Percentiles rank a stretch among this genome's conserved stretches.
Evolutionary conservation across 2,329 filamentous ascomycete species (phyloP).

Genomic region (Madurella fahalii): DNA sequence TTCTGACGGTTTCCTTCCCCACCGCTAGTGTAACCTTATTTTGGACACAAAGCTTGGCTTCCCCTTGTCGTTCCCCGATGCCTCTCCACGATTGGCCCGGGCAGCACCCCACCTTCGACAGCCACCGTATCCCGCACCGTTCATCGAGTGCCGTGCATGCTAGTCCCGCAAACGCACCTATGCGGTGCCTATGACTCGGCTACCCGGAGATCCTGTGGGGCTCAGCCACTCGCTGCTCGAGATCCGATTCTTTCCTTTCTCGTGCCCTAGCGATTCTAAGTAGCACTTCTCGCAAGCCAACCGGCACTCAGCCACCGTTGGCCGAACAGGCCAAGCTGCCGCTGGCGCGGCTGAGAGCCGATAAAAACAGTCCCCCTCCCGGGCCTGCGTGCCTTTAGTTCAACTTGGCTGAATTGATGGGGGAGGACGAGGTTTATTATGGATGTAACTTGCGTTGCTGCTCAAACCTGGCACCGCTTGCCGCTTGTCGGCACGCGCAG

Average conservation of each 20-base stretch:
- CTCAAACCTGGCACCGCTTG: not conserved
- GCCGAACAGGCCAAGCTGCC: too few species aligned
- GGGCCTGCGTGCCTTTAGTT: not conserved
- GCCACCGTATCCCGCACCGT: too few species aligned
- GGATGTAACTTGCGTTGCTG: constrained; percentile 1
- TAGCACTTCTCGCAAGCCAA: not conserved
- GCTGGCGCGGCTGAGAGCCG: constrained; percentile 1
- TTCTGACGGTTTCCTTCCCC: too few species aligned
- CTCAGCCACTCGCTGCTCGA: constrained; percentile 3
- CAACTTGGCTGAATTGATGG: not conserved
- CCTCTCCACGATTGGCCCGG: too few species aligned
- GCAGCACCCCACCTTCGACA: too few species aligned
- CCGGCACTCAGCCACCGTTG: too few species aligned
- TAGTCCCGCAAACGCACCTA: not conserved
- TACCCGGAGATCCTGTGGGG: not conserved
- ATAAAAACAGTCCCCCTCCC: not conserved
- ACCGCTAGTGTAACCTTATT: constrained; percentile 8
- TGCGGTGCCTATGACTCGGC: not conserved
- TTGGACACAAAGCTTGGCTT: constrained; percentile 7
- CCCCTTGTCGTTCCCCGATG: too few species aligned
- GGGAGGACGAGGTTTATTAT: not conserved
- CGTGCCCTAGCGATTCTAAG: too few species aligned
- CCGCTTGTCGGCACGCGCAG: not conserved
- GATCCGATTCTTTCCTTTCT: too few species aligned
- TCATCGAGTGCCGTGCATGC: too few species aligned